phyloP scores from a whole-genome alignment of 768 basidiomycete genomes.

The Termitomyces sp. region DNA sequence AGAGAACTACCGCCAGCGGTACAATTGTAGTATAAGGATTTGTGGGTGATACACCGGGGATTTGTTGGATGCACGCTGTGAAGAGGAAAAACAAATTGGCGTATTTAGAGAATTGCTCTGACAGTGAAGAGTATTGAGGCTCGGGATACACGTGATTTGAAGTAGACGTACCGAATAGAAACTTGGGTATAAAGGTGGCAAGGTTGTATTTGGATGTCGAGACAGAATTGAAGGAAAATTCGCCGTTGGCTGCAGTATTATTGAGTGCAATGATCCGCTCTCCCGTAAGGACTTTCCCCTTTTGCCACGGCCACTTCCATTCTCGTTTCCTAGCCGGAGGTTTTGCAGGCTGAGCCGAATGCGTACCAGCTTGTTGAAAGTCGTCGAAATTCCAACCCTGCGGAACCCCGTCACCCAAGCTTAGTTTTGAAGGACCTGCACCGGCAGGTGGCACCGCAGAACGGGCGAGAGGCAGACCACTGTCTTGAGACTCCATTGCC shows the following conservation, averaged over 20 bases:
- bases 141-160: neutral
- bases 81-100: constrained; percentile 99
- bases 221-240: constrained; percentile 78
- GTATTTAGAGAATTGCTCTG: constrained; percentile 98
- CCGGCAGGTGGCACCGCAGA: constrained; percentile 63
- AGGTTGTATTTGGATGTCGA: constrained; percentile 95
- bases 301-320: constrained; percentile 88
- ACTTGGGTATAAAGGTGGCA: constrained; percentile 86
- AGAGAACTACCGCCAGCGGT: constrained; percentile 81
- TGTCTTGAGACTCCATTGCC: constrained; percentile 51
- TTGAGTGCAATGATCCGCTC: constrained; percentile 85
- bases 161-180: constrained; percentile 70
- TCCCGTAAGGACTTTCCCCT: constrained; percentile 57
- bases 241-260: constrained; percentile 60
- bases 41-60: constrained; percentile 96
- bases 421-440: constrained; percentile 43
- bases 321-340: constrained; percentile 34
- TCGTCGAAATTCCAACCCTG: constrained; percentile 75
- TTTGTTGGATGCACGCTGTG: constrained; percentile 96
- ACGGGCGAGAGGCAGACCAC: constrained; percentile 54
- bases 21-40: constrained; percentile 93
- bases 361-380: constrained; percentile 32
- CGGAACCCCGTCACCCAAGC: constrained; percentile 42
- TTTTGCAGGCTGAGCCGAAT: constrained; percentile 41
- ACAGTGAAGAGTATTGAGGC: neutral